Conservation (phyloP, 2,329 filamentous ascomycete genomes). For the Emergomyces africanus region DNA sequence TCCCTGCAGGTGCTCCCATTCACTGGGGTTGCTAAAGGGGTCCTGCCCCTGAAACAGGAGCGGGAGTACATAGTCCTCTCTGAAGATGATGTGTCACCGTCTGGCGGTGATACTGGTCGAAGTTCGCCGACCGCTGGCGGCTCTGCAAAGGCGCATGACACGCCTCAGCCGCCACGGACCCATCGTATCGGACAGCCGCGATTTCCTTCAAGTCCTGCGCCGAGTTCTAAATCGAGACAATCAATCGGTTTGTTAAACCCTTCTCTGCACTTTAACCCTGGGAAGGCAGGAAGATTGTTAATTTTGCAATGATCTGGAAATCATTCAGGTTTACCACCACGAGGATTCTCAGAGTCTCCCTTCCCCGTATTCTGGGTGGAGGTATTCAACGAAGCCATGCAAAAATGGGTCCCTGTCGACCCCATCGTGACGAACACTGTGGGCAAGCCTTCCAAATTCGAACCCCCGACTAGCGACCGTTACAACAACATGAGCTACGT, state of each 20-base stretch:
- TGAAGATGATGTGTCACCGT: constrained; percentile 22
- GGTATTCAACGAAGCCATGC: constrained; percentile 68
- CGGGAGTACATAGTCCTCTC: constrained; percentile 25
- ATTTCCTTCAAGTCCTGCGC: constrained; percentile 8
- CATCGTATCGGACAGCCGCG: constrained; percentile 26
- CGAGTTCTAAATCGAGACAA: constrained; percentile 4
- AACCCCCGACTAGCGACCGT: constrained; percentile 67
- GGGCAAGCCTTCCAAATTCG: constrained; percentile 61
- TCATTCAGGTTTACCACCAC: not conserved
- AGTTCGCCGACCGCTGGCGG: constrained; percentile 1
- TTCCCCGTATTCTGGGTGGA: constrained; percentile 94
- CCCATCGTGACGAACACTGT: constrained; percentile 69
- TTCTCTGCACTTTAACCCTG: not conserved
- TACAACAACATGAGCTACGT: constrained; percentile 73
- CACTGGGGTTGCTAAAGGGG: constrained; percentile 33
- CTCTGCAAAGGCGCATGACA: not conserved
- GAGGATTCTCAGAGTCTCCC: constrained; percentile 39
- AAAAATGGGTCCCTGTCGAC: constrained; percentile 88
- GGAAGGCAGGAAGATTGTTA: not conserved
- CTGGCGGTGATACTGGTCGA: constrained; percentile 16
- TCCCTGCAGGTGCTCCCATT: constrained; percentile 77
- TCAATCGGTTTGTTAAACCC: constrained; percentile 2
- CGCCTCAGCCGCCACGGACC: constrained; percentile 11
- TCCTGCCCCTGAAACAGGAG: constrained; percentile 30
- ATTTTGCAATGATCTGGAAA: not conserved